Base-by-base conservation (phyloP, 495 filamentous ascomycete genomes). In the Penicillium alfredii region DNA sequence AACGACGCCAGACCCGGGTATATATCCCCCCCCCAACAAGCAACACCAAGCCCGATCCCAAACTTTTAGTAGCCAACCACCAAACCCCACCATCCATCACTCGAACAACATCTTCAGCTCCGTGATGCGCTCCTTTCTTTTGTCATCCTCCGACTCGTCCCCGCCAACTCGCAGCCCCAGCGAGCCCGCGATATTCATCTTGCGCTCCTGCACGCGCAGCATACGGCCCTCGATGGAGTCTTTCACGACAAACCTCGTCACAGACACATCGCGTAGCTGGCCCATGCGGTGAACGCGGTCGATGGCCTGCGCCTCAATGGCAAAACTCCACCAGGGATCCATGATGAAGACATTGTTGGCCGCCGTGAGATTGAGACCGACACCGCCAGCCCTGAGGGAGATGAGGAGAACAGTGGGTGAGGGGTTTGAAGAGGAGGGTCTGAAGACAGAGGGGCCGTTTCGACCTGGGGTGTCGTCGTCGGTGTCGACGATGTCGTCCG, bases 241-340 rank as follows among this genome's bases (percentile, higher is more conserved):
- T 59, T 82, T 81, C 9, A 92, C 82, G 24, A 98, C 79, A 47
- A 97, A 97, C 17, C 92, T 69, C 35, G 77, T 77, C 3, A 98
- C 88, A 26, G 73, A 78, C 1, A 98, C 92, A 54, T 89, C 86
- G 19, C 80, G 74, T 19, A 81, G 75, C 56, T 99, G 93, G 0
- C 93, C 93, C 90, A 99, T 95, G 6, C 93, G 78, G 63, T 99
- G 93, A n/a, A 99, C 88, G 3, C 93, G 83, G 66, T 99, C 93
- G 46, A 99, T 95, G 15, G 93, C 93, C 58, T 99, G 93, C 7
- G 88, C 87, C 60, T 99, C 93, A 15, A 97, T 79, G 3, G 93
- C 89, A 57, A 86, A 96, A 45, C 86, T 92, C 93, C 93, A 99
- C 93, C 93, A 99, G 0, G 93, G 90, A 61, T 99, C 93, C 90